These are phyloP conservation scores for Eucalyptus marginata DNA, from an alignment of 345 rosid genomes.

Conservation along the genomic window DNA sequence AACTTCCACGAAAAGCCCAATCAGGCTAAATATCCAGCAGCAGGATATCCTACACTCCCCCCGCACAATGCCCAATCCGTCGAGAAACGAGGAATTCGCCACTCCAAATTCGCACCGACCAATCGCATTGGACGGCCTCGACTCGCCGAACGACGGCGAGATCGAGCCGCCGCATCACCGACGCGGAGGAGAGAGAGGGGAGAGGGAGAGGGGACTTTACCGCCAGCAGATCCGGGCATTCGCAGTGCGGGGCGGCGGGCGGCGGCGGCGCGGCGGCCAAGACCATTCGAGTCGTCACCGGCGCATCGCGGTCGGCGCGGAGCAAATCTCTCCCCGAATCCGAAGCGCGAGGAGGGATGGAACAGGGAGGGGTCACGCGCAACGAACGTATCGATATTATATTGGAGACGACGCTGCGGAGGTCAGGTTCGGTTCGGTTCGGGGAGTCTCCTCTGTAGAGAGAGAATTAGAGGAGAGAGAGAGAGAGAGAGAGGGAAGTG, in stretches of 20 bases:
- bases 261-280: not conserved
- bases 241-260: not conserved
- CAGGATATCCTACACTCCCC: not conserved
- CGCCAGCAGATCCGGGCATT: conserved; percentile 2
- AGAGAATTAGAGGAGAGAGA: not conserved
- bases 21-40: not conserved
- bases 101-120: not conserved
- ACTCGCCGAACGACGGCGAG: not conserved
- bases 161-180: not conserved
- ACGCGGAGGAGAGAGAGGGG: not conserved
- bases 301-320: not conserved
- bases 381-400: not conserved
- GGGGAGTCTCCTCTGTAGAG: not conserved
- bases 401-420: not conserved
- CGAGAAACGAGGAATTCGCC: not conserved
- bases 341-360: not conserved
- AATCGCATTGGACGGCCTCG: not conserved
- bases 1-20: not conserved
- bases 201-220: not conserved
- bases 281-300: not conserved
- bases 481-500: not conserved
- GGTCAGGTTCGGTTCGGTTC: not conserved
- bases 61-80: not conserved
- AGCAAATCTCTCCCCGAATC: not conserved
- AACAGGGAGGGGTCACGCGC: not conserved